Percentiles rank a stretch among this genome's conserved stretches.
These are phyloP conservation scores for Lyophyllum decastes DNA, from an alignment of 768 basidiomycete species.

Conservation along the genomic window DNA sequence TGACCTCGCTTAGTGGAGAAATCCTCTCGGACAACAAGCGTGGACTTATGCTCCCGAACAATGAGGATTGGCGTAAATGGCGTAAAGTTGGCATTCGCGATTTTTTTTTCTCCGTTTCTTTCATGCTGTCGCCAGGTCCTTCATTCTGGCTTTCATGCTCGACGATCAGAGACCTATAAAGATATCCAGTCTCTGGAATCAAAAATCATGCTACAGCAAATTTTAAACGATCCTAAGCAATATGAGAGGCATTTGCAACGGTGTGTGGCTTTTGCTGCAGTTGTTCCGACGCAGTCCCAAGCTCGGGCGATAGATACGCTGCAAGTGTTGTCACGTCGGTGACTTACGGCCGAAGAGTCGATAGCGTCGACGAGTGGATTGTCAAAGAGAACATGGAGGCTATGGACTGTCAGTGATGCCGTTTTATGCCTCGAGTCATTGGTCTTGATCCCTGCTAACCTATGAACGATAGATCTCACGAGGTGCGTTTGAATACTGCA, in stretches of 20 bases:
- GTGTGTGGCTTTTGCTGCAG: conserved; percentile 14
- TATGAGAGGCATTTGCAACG: conserved; percentile 44
- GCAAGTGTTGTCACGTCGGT: conserved; percentile 47
- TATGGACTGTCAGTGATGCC: conserved; percentile 37
- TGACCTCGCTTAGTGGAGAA: conserved; percentile 33
- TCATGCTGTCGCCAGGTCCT: conserved; percentile 33
- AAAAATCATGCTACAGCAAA: conserved; percentile 41
- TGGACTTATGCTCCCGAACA: conserved; percentile 45
- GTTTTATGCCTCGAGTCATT: background rate
- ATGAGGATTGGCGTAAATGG: conserved; percentile 48
- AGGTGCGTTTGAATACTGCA: conserved; percentile 10
- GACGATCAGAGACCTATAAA: conserved; percentile 42
- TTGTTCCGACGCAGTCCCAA: background rate
- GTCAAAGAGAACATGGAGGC: conserved; percentile 46
- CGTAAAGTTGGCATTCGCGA: conserved; percentile 33
- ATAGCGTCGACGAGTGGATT: conserved; percentile 47
- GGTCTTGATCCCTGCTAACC: background rate
- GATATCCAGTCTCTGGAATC: conserved; percentile 51
- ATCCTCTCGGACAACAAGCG: conserved; percentile 48
- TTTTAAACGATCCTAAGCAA: conserved; percentile 37
- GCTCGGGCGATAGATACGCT: conserved; percentile 32
- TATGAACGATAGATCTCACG: conserved; percentile 14
- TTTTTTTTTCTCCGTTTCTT: background rate
- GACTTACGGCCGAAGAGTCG: conserved; percentile 43
- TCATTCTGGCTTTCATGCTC: conserved; percentile 42